Evolutionary conservation across 1,139 yeast species (phyloP), one percentile per base, ranked within the genome.

Genomic region (Yamadazyma sp.): DNA sequence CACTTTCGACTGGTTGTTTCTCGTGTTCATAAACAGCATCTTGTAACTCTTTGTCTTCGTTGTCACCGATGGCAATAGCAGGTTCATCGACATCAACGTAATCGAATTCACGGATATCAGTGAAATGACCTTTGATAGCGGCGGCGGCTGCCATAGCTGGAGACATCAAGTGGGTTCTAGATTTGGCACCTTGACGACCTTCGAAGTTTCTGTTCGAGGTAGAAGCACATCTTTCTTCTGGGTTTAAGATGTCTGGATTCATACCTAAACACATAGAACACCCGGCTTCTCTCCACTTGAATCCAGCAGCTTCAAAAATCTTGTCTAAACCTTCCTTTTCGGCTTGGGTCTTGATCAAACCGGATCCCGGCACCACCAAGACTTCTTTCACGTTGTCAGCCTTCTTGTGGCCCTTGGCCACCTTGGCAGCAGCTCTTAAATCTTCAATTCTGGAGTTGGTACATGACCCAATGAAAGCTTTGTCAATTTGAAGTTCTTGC

Each of bases 61-160:
- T 73, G 33, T 66, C 67, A 45, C 77, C 80, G 43, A 88, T 67
- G 17, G 72, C 60, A 44, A 88, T 69, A 43, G 79, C 67, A 42
- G 95, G 83, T 49, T 77, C 77, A 51, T 80, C 87, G 43, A 70
- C 64, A 50, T 73, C 73, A 48, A 75, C 72, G 63, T 78, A 85
- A 45, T 81, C 73, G 61, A 77, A 87, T 45, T 86, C 85, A 65
- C 98, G 83, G 51, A 89, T 91, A 61, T 92, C 98, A 36, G 87
- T 78, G 58, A 92, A 83, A 59, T 83, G 91, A 50, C 98, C 98
- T 44, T 79, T 79, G 50, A 92, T 83, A 54, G 94, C 97, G 24
- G 98, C 98, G 27, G 97, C 97, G 17, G 98, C 98, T 36, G 98
- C 98, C 98, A 92, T 92, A 25, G 96, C 96, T 27, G 98, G 98